Evolutionary conservation across 139 green algal genomes (phyloP).

Genomic region (Chara braunii): DNA sequence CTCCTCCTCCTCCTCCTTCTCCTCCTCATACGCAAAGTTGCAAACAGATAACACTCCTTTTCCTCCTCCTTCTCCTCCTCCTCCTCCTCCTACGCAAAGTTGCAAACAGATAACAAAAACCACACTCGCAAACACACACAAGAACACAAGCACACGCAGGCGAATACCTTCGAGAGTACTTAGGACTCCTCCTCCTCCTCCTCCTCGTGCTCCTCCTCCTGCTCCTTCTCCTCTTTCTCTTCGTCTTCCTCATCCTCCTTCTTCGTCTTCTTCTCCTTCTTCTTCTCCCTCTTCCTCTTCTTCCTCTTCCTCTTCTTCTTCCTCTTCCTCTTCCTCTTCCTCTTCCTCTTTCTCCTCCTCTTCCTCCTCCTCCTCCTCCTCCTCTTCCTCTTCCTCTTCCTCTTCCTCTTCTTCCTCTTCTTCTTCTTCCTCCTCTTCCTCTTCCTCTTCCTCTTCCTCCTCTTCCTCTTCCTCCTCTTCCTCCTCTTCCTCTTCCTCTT

Average conservation of each 20-base stretch:
- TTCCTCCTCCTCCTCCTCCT: background rate
- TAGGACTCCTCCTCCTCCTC: background rate
- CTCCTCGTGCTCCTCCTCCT: background rate
- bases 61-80: too few relatives aligned
- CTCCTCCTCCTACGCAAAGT: too few relatives aligned
- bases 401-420: background rate
- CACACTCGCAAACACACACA: too few relatives aligned
- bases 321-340: too few relatives aligned
- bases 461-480: background rate
- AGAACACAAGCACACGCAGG: too few relatives aligned
- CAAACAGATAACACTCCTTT: too few relatives aligned
- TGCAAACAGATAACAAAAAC: too few relatives aligned
- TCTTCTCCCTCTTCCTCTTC: background rate
- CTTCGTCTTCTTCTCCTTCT: background rate
- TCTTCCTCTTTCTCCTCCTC: constrained; percentile 1
- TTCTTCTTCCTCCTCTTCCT: background rate
- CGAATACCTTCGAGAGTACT: background rate
- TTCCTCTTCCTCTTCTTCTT: too few relatives aligned
- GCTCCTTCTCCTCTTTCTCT: background rate
- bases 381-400: background rate
- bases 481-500: background rate
- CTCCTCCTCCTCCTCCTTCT: too few relatives aligned
- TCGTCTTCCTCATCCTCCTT: background rate
- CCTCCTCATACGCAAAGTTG: too few relatives aligned
- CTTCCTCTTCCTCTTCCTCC: background rate